Evolutionary conservation across 2,329 filamentous ascomycete species (phyloP).

Genomic region (Aureobasidium lini): DNA sequence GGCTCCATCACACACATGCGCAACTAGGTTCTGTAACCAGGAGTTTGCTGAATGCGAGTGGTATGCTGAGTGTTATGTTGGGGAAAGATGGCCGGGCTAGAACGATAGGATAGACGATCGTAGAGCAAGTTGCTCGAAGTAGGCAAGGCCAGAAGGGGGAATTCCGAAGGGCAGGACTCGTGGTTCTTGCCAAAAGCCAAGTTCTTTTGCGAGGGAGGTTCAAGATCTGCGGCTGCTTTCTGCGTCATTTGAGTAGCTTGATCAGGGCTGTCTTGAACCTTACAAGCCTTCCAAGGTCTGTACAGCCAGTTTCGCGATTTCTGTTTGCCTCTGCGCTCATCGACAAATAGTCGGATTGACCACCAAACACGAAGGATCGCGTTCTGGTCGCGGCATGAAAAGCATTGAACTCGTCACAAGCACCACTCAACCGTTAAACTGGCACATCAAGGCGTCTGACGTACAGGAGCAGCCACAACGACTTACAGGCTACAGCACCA

Average conservation of each 20-base stretch:
- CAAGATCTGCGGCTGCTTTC: conserved; percentile 1
- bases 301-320: background rate
- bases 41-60: background rate
- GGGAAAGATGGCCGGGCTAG: background rate
- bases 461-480: background rate
- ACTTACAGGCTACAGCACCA: background rate
- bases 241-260: conserved; percentile 4
- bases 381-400: background rate
- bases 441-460: conserved; percentile 10
- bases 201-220: background rate
- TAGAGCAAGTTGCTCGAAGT: too few species aligned
- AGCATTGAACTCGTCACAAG: background rate
- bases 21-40: background rate
- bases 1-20: background rate
- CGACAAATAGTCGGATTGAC: background rate
- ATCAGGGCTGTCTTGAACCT: conserved; percentile 5
- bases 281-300: conserved; percentile 6
- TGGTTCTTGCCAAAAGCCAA: background rate
- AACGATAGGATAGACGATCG: background rate
- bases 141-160: background rate
- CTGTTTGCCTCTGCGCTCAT: conserved; percentile 5
- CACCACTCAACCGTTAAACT: background rate
- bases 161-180: background rate
- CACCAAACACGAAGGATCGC: background rate
- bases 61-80: background rate